These are phyloP conservation scores for Crataegus laevigata DNA, from an alignment of 306 rosid genomes.

Conservation along the genomic window DNA sequence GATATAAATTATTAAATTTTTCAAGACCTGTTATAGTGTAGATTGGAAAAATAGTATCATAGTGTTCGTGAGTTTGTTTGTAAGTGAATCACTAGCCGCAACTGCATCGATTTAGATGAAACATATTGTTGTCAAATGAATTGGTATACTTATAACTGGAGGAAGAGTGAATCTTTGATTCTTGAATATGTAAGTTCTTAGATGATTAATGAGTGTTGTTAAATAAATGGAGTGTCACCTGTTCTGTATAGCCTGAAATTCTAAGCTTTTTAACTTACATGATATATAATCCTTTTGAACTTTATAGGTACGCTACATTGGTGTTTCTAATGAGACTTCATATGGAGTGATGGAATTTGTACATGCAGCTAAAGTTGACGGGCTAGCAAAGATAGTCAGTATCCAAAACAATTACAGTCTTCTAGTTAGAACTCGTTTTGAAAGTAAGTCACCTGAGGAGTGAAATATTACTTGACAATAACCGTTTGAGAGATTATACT, in stretches of 20 bases:
- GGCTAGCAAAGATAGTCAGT: slow-evolving; percentile 89
- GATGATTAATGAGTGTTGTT: background rate
- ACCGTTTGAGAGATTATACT: too few relatives aligned
- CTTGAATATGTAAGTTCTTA: background rate
- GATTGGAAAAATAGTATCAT: background rate
- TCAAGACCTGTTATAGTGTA: background rate
- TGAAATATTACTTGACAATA: background rate
- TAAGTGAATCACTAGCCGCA: too few relatives aligned
- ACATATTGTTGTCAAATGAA: background rate
- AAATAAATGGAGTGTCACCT: background rate
- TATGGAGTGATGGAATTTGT: slow-evolving; percentile 95
- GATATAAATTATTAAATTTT: background rate
- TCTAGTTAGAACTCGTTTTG: slow-evolving; percentile 56
- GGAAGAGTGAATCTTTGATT: background rate
- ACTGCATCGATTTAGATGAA: background rate
- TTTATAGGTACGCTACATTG: slow-evolving; percentile 71
- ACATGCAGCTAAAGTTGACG: slow-evolving; percentile 70
- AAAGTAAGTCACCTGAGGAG: slow-evolving; percentile 31
- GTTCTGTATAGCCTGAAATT: background rate
- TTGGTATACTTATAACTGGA: background rate
- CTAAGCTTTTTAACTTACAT: background rate
- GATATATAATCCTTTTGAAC: slow-evolving; percentile 1
- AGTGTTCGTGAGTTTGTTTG: background rate
- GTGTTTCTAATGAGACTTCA: slow-evolving; percentile 93
- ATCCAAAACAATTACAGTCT: slow-evolving; percentile 82